A percentile compares a stretch with the other conserved stretches of the same genome.
Conservation (phyloP, 192 early-diverging fungal species). For the Podila epicladia region DNA sequence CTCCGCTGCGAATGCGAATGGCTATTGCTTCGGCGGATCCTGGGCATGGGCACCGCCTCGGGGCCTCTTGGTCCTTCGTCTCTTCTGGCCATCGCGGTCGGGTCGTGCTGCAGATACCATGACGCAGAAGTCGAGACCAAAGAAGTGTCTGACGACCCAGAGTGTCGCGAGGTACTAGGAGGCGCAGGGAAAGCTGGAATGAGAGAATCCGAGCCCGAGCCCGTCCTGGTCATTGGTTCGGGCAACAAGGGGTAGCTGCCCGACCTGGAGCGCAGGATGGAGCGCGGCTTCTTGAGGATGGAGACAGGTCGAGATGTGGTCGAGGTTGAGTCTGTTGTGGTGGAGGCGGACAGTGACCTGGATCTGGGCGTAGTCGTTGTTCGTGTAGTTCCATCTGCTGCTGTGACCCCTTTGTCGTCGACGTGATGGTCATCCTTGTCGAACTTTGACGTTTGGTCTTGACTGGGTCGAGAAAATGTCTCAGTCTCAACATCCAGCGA, state of each 20-base stretch:
- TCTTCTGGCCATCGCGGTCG: slow-evolving; percentile 10
- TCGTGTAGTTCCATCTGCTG: not conserved
- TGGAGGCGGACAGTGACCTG: not conserved
- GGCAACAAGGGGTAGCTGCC: slow-evolving; percentile 7
- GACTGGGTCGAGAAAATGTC: not conserved
- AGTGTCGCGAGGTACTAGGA: not conserved
- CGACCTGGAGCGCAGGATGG: slow-evolving; percentile 27
- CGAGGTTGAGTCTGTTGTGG: slow-evolving; percentile 2
- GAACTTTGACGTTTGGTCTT: not conserved
- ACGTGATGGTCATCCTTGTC: not conserved
- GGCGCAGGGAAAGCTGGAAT: slow-evolving; percentile 17
- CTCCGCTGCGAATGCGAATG: not conserved
- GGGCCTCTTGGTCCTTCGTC: not conserved
- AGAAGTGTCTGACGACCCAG: slow-evolving; percentile 10
- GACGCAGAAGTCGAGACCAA: slow-evolving; percentile 5
- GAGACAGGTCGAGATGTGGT: slow-evolving; percentile 18
- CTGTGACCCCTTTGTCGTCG: not conserved
- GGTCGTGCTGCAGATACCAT: slow-evolving; percentile 35
- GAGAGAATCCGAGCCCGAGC: not conserved
- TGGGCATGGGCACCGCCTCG: not conserved
- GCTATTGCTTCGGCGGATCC: not conserved
- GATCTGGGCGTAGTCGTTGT: not conserved
- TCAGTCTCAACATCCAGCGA: not conserved
- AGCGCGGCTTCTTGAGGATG: slow-evolving; percentile 39
- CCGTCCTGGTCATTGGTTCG: not conserved